A percentile compares a stretch with the other conserved stretches of the same genome.
phyloP scores from a whole-genome alignment of 345 rosid genomes.

The Noccaea bulbosa region DNA sequence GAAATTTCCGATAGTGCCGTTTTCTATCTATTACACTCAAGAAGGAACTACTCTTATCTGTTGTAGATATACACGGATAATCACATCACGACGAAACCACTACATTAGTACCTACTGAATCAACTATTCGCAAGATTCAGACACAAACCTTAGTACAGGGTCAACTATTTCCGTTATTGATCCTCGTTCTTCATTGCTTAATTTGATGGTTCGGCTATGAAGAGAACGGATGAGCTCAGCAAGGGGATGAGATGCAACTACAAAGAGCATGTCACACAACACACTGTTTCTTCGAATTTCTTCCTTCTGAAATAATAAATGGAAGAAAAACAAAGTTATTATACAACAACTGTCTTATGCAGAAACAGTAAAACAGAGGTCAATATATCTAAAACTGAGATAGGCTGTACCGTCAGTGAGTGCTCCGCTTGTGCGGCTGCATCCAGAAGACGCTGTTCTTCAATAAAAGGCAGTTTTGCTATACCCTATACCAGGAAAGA shows the following conservation, averaged over 20 bases:
- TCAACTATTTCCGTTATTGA: slow-evolving; percentile 57
- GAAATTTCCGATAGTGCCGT: not conserved
- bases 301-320: slow-evolving; percentile 57
- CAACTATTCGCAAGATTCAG: slow-evolving; percentile 17
- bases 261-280: slow-evolving; percentile 80
- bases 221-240: slow-evolving; percentile 76
- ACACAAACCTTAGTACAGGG: slow-evolving; percentile 79
- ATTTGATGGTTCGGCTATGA: slow-evolving; percentile 58
- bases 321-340: slow-evolving; percentile 18
- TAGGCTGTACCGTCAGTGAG: slow-evolving; percentile 65
- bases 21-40: not conserved
- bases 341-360: not conserved
- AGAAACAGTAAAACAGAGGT: not conserved
- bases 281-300: slow-evolving; percentile 82
- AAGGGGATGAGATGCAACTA: slow-evolving; percentile 72
- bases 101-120: slow-evolving; percentile 10
- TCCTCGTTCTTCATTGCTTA: slow-evolving; percentile 51
- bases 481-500: slow-evolving; percentile 59
- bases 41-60: not conserved
- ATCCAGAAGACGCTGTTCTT: slow-evolving; percentile 78
- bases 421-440: slow-evolving; percentile 70
- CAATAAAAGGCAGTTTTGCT: slow-evolving; percentile 90
- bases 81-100: slow-evolving; percentile 1
- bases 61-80: not conserved
- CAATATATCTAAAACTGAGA: slow-evolving; percentile 2